phyloP scores from a whole-genome alignment of 352 stramenopile species.

The Globisporangium radiosum region DNA sequence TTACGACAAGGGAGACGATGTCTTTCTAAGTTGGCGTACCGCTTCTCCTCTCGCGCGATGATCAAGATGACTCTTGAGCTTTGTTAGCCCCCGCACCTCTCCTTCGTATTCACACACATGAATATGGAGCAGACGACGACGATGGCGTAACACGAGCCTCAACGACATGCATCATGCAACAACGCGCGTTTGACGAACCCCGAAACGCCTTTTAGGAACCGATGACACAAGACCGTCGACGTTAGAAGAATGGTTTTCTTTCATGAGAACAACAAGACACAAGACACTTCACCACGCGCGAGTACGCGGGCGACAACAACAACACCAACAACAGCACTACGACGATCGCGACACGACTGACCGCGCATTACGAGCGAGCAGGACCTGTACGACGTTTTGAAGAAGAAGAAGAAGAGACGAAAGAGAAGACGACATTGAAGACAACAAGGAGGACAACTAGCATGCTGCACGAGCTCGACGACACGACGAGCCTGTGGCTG shows the following conservation, averaged over 20 bases:
- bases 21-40: constrained; percentile 84
- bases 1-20: constrained; percentile 76
- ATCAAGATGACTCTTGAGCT: constrained; percentile 77
- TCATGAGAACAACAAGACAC: constrained; percentile 69
- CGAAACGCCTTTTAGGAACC: constrained; percentile 66
- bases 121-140: constrained; percentile 32
- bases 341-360: constrained; percentile 15
- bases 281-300: constrained; percentile 29
- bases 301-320: constrained; percentile 10
- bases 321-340: constrained; percentile 16
- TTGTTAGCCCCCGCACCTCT: constrained; percentile 40
- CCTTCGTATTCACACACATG: constrained; percentile 48
- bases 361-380: not conserved
- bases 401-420: constrained; percentile 12
- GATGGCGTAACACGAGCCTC: not conserved
- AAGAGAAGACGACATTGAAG: constrained; percentile 12
- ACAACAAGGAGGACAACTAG: constrained; percentile 22
- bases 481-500: constrained; percentile 44
- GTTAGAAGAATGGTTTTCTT: constrained; percentile 81
- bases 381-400: not conserved
- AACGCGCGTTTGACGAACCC: constrained; percentile 42
- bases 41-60: constrained; percentile 45
- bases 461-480: constrained; percentile 64
- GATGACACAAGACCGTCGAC: constrained; percentile 63
- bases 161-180: not conserved